Conservation (phyloP, 176 grass and related monocot genomes). For the Ensete ventricosum region DNA sequence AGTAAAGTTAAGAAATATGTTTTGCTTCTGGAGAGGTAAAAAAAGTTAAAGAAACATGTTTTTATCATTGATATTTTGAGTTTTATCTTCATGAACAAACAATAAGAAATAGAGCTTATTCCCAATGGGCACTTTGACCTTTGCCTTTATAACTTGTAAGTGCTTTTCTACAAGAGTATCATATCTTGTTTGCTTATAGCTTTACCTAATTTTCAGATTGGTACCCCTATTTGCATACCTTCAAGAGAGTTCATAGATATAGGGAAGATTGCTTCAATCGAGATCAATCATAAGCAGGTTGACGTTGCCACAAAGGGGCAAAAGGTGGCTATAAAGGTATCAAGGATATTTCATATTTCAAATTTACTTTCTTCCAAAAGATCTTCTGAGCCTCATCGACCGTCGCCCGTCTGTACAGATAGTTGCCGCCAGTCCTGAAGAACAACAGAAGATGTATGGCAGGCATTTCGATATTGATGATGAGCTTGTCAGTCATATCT, state of each 20-base stretch:
- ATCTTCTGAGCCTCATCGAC: not conserved
- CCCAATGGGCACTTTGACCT: not conserved
- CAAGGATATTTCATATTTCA: not conserved
- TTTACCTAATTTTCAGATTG: slow-evolving; percentile 38
- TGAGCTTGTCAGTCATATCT: slow-evolving; percentile 71
- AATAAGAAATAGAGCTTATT: not conserved
- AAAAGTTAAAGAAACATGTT: not conserved
- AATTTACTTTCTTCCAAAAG: not conserved
- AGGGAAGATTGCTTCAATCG: slow-evolving; percentile 77
- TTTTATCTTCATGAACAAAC: not conserved
- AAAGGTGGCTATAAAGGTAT: slow-evolving; percentile 87
- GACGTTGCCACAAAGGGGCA: slow-evolving; percentile 75
- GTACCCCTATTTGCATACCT: slow-evolving; percentile 73
- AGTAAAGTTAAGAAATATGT: too few relatives aligned
- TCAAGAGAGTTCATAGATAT: slow-evolving; percentile 63
- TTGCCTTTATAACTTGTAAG: not conserved
- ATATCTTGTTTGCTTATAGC: not conserved
- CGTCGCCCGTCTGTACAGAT: slow-evolving; percentile 32
- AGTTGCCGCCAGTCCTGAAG: slow-evolving; percentile 48
- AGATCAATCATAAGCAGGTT: slow-evolving; percentile 92
- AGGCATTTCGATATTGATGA: slow-evolving; percentile 87
- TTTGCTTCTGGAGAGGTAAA: not conserved
- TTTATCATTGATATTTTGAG: not conserved
- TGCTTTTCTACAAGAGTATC: not conserved
- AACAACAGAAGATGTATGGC: slow-evolving; percentile 75